Conservation (phyloP, 2,329 filamentous ascomycete genomes). For the Parastagonospora nodorum region DNA sequence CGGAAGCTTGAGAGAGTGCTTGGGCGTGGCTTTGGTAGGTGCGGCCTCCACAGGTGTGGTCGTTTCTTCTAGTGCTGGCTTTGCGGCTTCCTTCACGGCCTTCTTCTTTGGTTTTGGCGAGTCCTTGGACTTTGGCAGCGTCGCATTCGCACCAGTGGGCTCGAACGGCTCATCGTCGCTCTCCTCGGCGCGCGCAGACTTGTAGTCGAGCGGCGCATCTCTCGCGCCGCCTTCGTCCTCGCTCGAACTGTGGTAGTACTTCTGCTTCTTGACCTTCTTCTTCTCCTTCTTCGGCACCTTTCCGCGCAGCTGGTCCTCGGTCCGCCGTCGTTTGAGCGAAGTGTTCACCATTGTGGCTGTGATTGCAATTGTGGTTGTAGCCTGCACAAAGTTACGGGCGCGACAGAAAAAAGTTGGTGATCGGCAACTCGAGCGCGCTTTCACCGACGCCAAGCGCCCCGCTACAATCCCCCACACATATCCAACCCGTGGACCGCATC, state of each 20-base stretch:
- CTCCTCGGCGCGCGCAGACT: conserved; percentile 54
- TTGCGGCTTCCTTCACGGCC: conserved; percentile 16
- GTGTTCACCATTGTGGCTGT: conserved; percentile 45
- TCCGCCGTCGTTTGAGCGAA: conserved; percentile 61
- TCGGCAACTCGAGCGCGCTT: conserved; percentile 26
- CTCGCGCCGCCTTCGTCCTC: conserved; percentile 52
- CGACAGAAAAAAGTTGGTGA: conserved; percentile 28
- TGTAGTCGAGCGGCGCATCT: conserved; percentile 50
- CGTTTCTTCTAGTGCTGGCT: conserved; percentile 11
- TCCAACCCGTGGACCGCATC: conserved; percentile 10
- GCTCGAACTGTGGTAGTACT: conserved; percentile 67
- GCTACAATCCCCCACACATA: conserved; percentile 23
- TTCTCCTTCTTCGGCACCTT: conserved; percentile 58
- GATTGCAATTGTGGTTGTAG: conserved; percentile 7
- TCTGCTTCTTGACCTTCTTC: conserved; percentile 67
- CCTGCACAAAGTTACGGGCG: conserved; percentile 1
- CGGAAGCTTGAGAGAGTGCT: conserved; percentile 28
- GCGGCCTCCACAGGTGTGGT: background rate
- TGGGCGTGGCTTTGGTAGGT: conserved; percentile 16
- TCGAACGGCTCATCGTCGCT: conserved; percentile 44
- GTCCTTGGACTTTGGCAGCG: conserved; percentile 22
- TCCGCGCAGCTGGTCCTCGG: conserved; percentile 63
- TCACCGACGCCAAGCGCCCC: conserved; percentile 38
- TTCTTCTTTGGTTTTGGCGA: conserved; percentile 22
- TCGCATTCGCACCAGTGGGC: conserved; percentile 30